Evolutionary conservation across 2,329 filamentous ascomycete genomes (phyloP).

Genomic region (Calonectria pteridis): DNA sequence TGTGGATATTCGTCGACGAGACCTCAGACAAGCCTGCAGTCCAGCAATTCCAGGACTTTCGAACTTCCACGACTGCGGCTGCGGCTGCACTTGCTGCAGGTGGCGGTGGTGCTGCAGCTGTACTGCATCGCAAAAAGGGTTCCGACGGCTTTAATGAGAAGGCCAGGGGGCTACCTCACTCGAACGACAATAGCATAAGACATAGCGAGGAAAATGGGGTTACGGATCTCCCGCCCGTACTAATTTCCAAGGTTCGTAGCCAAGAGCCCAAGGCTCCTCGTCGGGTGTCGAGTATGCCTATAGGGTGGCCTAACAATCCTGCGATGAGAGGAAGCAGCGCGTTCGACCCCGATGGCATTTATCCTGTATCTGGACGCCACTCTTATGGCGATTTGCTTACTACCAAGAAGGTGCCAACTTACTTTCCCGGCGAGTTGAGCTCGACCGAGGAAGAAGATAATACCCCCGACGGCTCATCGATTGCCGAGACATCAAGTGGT

Average conservation of each 20-base stretch:
- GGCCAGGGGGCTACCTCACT: constrained; percentile 14
- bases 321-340: constrained; percentile 42
- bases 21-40: constrained; percentile 48
- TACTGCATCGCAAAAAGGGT: constrained; percentile 35
- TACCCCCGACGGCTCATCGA: neutral
- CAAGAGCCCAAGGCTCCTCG: constrained; percentile 36
- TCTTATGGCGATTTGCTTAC: constrained; percentile 31
- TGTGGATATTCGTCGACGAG: constrained; percentile 65
- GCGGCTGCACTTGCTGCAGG: constrained; percentile 39
- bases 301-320: constrained; percentile 53
- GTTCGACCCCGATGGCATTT: constrained; percentile 33
- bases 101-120: constrained; percentile 38
- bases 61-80: constrained; percentile 32
- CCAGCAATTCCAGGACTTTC: constrained; percentile 49
- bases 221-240: constrained; percentile 26
- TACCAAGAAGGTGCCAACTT: constrained; percentile 1
- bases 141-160: constrained; percentile 41
- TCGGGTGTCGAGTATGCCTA: constrained; percentile 52
- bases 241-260: constrained; percentile 37
- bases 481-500: neutral
- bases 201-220: constrained; percentile 35
- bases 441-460: constrained; percentile 10
- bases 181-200: constrained; percentile 38
- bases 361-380: constrained; percentile 29
- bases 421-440: neutral